Base-by-base conservation (phyloP, 192 early-diverging fungal genomes). In the Coemansia sp. region DNA sequence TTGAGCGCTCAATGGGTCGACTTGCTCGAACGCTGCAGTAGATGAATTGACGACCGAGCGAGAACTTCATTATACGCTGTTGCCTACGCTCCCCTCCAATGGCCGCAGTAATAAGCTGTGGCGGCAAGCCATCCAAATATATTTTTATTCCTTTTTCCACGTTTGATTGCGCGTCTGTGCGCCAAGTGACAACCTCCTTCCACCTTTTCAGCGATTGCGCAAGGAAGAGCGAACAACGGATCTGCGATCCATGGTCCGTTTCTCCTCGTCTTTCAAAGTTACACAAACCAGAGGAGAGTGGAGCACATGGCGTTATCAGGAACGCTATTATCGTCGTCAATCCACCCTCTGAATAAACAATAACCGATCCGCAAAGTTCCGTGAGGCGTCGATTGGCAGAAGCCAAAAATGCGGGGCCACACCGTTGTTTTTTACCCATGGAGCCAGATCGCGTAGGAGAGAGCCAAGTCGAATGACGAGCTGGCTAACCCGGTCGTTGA, bases 21-120 rank as follows among this genome's bases (percentile, higher is more conserved):
- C 29, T 4, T 50, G 46, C 46, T 50, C 46, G 46, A 50, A 50
- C 46, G 46, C 46, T 50, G 46, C 46, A 50, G 46, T 50, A 50
- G 46, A 24, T 50, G 46, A 50, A 50, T 50, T 10, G 14, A 27
- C 46, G 46, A 29, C 46, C 46, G 46, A 50, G 46, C 27, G 46
- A 50, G 46, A 50, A 50, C 46, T 29, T 50, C 46, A 50, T 50
- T 50, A 50, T 50, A 50, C 46, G 46, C 46, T 27, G 26, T 50
- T 50, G 12, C 17, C 39, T 41, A 32, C 27, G 46, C 14, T 24
- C 26, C 14, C 14, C 46, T 14, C 46, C 24, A 50, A 27, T 26
- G 46, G 24, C 46, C 46, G 46, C 46, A 50, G 46, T 50, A 50
- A 50, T 50, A 27, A 27, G 22, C 4, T 26, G 46, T 50, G 46